Conservation (phyloP, 2,329 filamentous ascomycete genomes). For the Colletotrichum scovillei region DNA sequence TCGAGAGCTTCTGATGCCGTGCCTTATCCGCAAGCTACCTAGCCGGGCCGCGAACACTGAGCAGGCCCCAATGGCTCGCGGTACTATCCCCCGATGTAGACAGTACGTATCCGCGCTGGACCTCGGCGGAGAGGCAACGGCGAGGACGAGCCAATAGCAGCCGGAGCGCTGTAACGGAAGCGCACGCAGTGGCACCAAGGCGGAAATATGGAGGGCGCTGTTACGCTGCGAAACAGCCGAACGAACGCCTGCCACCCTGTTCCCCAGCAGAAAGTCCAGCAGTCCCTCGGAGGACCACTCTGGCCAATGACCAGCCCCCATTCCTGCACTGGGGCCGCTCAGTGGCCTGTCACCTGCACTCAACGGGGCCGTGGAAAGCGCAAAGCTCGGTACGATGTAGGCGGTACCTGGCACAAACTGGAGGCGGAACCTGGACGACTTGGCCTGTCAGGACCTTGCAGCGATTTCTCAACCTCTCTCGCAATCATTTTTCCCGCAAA, state of each 20-base stretch:
- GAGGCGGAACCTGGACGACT: conserved; percentile 28
- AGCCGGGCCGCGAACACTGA: neutral
- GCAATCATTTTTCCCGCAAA: conserved; percentile 37
- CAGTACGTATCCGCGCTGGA: conserved; percentile 21
- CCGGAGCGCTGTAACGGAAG: conserved; percentile 36
- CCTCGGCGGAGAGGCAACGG: conserved; percentile 35
- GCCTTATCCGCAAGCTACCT: conserved; percentile 27
- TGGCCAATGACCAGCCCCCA: conserved; percentile 21
- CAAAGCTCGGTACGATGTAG: conserved; percentile 30
- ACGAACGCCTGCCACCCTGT: conserved; percentile 32
- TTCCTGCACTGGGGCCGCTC: conserved; percentile 9
- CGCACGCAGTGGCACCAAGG: conserved; percentile 15
- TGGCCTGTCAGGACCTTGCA: conserved; percentile 21
- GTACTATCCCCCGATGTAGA: conserved; percentile 2
- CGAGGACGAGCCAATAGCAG: conserved; percentile 25
- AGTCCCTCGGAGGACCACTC: neutral
- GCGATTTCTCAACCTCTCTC: conserved; percentile 34
- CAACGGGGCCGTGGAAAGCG: conserved; percentile 24
- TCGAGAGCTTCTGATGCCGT: conserved; percentile 16
- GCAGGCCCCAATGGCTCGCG: neutral
- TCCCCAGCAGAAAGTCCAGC: conserved; percentile 24
- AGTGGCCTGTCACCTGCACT: conserved; percentile 31
- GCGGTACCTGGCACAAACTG: conserved; percentile 19
- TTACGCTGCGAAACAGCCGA: conserved; percentile 36
- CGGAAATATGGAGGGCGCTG: conserved; percentile 35